phyloP scores from a whole-genome alignment of 768 basidiomycete species.

The Leucosporidium yakuticum region DNA sequence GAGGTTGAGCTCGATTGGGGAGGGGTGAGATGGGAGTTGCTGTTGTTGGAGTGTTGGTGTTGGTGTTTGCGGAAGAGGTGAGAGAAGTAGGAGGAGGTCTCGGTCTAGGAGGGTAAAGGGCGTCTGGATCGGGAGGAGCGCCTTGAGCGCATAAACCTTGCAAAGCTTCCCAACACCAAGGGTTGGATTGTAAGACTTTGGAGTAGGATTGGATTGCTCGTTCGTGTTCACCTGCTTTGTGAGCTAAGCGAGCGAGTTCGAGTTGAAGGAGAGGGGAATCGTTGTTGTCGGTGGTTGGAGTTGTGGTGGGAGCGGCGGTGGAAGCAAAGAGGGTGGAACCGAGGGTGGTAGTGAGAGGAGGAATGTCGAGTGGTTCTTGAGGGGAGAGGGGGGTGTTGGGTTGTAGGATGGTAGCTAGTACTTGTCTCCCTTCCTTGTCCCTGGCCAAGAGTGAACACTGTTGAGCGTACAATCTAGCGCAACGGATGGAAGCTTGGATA shows the following conservation, averaged over 20 bases:
- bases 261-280: conserved; percentile 59
- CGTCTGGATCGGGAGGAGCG: conserved; percentile 43
- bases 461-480: conserved; percentile 69
- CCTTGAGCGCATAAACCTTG: conserved; percentile 78
- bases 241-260: conserved; percentile 66
- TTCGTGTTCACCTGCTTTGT: conserved; percentile 70
- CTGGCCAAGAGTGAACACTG: conserved; percentile 68
- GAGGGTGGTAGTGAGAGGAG: background rate
- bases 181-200: conserved; percentile 64
- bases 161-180: conserved; percentile 86
- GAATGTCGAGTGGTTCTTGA: conserved; percentile 2
- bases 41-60: background rate
- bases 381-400: conserved; percentile 57
- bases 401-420: conserved; percentile 33
- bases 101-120: conserved; percentile 2
- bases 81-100: background rate
- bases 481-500: conserved; percentile 63
- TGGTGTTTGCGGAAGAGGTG: too few relatives aligned
- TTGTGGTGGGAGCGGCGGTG: too few relatives aligned
- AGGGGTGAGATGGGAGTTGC: conserved; percentile 3
- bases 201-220: conserved; percentile 66
- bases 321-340: background rate
- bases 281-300: conserved; percentile 26
- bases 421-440: conserved; percentile 59
- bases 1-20: background rate